Evolutionary conservation across 2,329 filamentous ascomycete species (phyloP).

Genomic region (Apiospora saccharicola): DNA sequence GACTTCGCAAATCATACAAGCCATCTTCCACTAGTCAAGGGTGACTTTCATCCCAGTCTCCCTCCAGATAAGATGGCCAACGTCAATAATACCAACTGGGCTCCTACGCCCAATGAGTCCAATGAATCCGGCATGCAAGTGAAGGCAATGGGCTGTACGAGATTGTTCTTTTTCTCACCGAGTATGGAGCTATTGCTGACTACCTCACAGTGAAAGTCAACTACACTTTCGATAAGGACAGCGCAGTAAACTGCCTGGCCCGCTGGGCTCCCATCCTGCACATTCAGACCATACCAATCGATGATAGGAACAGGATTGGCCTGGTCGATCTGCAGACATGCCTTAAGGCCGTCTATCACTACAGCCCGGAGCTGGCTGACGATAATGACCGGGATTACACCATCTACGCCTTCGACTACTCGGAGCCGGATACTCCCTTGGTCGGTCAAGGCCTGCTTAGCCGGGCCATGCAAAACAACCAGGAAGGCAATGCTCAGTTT

Average conservation of each 20-base stretch:
- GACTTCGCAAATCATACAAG: background rate
- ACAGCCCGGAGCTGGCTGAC: constrained; percentile 85
- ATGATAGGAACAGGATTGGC: constrained; percentile 84
- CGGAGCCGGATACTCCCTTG: constrained; percentile 89
- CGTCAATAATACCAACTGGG: constrained; percentile 36
- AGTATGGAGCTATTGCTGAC: constrained; percentile 19
- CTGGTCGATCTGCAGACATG: constrained; percentile 88
- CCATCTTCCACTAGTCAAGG: background rate
- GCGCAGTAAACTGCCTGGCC: constrained; percentile 88
- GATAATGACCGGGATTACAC: constrained; percentile 83
- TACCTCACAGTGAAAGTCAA: constrained; percentile 83
- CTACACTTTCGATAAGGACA: constrained; percentile 92
- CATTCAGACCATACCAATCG: constrained; percentile 81
- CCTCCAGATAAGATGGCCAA: constrained; percentile 29
- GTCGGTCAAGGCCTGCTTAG: constrained; percentile 97
- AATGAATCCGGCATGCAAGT: constrained; percentile 62
- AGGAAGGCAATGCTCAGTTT: constrained; percentile 55
- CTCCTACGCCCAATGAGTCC: constrained; percentile 34
- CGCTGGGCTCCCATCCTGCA: constrained; percentile 81
- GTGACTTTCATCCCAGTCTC: constrained; percentile 1
- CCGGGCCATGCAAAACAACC: constrained; percentile 36
- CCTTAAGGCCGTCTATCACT: constrained; percentile 78
- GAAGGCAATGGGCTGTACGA: constrained; percentile 73
- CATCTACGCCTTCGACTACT: constrained; percentile 97
- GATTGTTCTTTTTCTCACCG: constrained; percentile 24